Evolutionary conservation across 345 rosid species (phyloP), one percentile per base, ranked within the genome.

Genomic region (Camelina sativa): DNA sequence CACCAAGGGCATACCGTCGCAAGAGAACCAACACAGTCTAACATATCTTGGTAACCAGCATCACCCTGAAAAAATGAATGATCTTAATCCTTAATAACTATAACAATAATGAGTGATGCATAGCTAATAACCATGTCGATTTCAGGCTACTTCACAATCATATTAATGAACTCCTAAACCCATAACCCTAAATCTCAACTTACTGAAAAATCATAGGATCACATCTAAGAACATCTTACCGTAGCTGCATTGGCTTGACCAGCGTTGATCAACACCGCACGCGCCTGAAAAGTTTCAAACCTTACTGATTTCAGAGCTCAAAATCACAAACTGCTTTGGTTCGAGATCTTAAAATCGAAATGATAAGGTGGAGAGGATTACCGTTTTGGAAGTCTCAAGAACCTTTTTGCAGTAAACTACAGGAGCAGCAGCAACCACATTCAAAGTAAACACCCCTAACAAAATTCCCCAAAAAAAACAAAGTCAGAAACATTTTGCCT

Each of bases 161-260:
- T 51, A 47, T 48, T n/a, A 16, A 59, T 57, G 5, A 44, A 47
- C 65, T 54, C 58, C 1, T 73, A n/a, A 40, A 58, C 19, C 52
- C 53, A 54, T 41, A 70, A 9, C 68, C 28, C 4, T 52, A 56
- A 46, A 48, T 58, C 13, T 59, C 47, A 5, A 51, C 62, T 38
- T 37, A 25, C 48, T 28, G 2, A 13, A 28, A 28, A 75, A 67
- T 44, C 47, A 67, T 37, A 32, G 8, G 34, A 46, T 60, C 37
- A 67, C 25, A 79, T 4, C 9, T 66, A 51, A 60, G 59, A 77
- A 23, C 30, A 40, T 69, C 88, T 85, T 86, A 95, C 99, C 61
- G 97, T 95, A 66, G 97, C 99, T 63, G 99, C 99, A 87, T 95
- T 95, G 64, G 99, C 99, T 71, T 95, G 99, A 67, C 99, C 99